These are phyloP conservation scores for Babesia caballi DNA, from an alignment of 169 alveolate species.

Conservation along the genomic window DNA sequence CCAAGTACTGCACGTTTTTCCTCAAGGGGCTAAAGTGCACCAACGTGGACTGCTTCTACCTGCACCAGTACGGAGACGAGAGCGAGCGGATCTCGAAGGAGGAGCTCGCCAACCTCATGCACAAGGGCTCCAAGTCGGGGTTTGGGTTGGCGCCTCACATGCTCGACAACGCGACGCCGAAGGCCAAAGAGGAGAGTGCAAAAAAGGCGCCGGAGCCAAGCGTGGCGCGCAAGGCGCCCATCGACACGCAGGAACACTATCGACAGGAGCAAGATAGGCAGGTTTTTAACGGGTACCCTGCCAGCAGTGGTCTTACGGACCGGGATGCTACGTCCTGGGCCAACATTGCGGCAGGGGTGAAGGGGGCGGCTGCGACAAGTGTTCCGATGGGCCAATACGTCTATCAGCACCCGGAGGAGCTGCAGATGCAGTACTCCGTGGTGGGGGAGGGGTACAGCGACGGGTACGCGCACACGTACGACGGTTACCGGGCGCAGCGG, in stretches of 20 bases:
- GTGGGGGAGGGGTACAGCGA: neutral
- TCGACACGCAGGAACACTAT: neutral
- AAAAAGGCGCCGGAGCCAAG: neutral
- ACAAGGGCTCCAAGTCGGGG: slow-evolving; percentile 42
- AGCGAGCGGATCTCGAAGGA: slow-evolving; percentile 74
- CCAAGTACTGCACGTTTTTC: slow-evolving; percentile 89
- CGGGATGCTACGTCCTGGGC: slow-evolving; percentile 37
- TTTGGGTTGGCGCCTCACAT: slow-evolving; percentile 24
- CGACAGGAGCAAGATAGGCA: neutral
- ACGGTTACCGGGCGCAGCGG: neutral
- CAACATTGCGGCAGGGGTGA: slow-evolving; percentile 20
- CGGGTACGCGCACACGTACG: slow-evolving; percentile 5
- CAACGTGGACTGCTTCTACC: slow-evolving; percentile 88
- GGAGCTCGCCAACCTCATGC: slow-evolving; percentile 56
- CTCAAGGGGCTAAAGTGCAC: slow-evolving; percentile 83
- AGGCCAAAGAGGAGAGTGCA: neutral
- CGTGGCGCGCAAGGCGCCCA: neutral
- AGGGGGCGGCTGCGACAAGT: neutral
- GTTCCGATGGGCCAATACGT: neutral
- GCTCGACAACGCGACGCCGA: neutral
- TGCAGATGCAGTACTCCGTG: neutral
- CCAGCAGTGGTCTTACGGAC: neutral
- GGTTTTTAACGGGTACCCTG: neutral
- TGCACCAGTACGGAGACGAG: slow-evolving; percentile 85
- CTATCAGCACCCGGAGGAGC: slow-evolving; percentile 7